Conservation (phyloP, 345 rosid species). For the Leavenworthia alabamica region DNA sequence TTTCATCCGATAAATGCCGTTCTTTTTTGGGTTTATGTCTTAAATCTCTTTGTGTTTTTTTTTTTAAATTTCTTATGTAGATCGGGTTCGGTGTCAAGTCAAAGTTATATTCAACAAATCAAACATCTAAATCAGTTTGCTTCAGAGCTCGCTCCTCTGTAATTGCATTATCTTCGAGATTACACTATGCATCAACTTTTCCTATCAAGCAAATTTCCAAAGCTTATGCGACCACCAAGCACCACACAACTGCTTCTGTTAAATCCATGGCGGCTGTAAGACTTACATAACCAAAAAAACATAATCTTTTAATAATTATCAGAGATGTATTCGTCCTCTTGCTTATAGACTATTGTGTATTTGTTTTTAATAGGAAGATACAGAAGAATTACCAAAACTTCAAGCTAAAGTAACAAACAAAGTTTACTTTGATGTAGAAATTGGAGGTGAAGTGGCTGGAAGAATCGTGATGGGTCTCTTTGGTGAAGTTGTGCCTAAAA, state of each 20-base stretch:
- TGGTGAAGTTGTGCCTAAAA: slow-evolving; percentile 76
- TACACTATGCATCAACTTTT: slow-evolving; percentile 41
- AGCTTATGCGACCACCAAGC: slow-evolving; percentile 32
- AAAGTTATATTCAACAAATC: slow-evolving; percentile 11
- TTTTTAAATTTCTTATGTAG: no score
- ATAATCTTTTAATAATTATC: background rate
- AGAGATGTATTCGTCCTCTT: background rate
- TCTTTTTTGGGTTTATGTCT: background rate
- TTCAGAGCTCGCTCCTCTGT: slow-evolving; percentile 28
- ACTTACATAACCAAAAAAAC: background rate
- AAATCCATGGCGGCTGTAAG: slow-evolving; percentile 52
- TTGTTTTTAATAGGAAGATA: slow-evolving; percentile 51
- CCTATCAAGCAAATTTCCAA: slow-evolving; percentile 35
- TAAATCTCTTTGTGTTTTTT: background rate
- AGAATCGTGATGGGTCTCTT: slow-evolving; percentile 82
- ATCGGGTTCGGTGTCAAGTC: slow-evolving; percentile 30
- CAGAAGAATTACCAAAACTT: slow-evolving; percentile 32
- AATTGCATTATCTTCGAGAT: slow-evolving; percentile 39
- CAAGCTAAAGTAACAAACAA: slow-evolving; percentile 77
- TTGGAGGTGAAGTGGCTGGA: slow-evolving; percentile 73
- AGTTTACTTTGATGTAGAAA: slow-evolving; percentile 80
- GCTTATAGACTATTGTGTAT: background rate
- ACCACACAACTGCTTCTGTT: slow-evolving; percentile 37
- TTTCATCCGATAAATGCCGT: background rate
- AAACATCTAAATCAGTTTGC: slow-evolving; percentile 24